These are phyloP conservation scores for Phoenix dactylifera DNA, from an alignment of 176 grass and related monocot species.

Conservation along the genomic window DNA sequence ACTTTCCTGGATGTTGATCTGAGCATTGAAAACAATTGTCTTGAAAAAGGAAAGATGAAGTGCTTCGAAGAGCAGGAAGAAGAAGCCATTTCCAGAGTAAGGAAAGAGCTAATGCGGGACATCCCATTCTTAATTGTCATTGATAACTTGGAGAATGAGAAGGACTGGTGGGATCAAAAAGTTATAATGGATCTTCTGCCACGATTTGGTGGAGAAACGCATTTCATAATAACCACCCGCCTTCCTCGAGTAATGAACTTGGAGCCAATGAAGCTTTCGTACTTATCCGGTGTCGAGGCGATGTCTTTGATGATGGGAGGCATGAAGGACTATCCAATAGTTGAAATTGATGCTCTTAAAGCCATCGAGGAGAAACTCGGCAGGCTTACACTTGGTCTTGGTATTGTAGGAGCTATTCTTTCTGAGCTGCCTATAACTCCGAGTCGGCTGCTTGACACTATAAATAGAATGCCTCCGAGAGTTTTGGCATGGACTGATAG, in stretches of 20 bases:
- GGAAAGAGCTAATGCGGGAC: conserved; percentile 74
- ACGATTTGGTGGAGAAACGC: conserved; percentile 78
- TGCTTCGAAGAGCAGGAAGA: conserved; percentile 98
- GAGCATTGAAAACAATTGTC: conserved; percentile 41
- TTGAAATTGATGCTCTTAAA: conserved; percentile 82
- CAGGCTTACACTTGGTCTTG: conserved; percentile 71
- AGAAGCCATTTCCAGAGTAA: conserved; percentile 66
- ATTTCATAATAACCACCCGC: conserved; percentile 84
- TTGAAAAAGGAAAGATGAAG: conserved; percentile 65
- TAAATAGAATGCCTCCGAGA: conserved; percentile 71
- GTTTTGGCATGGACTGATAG: conserved; percentile 57
- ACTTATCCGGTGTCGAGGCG: conserved; percentile 81
- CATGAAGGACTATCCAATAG: conserved; percentile 61
- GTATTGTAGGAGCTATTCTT: conserved; percentile 80
- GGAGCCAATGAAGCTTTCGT: conserved; percentile 93
- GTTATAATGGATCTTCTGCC: conserved; percentile 74
- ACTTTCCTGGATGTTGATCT: conserved; percentile 68
- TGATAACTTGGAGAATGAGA: conserved; percentile 91
- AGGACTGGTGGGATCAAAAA: conserved; percentile 92
- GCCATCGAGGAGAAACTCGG: conserved; percentile 89
- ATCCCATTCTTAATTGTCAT: conserved; percentile 91
- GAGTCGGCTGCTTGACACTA: conserved; percentile 76
- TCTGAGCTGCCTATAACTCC: conserved; percentile 86
- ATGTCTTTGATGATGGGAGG: conserved; percentile 87
- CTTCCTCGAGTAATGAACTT: conserved; percentile 69